A percentile compares a stretch with the other conserved stretches of the same genome.
Evolutionary conservation across 2,329 filamentous ascomycete species (phyloP).

Genomic region (Aspergillus pseudonomiae): DNA sequence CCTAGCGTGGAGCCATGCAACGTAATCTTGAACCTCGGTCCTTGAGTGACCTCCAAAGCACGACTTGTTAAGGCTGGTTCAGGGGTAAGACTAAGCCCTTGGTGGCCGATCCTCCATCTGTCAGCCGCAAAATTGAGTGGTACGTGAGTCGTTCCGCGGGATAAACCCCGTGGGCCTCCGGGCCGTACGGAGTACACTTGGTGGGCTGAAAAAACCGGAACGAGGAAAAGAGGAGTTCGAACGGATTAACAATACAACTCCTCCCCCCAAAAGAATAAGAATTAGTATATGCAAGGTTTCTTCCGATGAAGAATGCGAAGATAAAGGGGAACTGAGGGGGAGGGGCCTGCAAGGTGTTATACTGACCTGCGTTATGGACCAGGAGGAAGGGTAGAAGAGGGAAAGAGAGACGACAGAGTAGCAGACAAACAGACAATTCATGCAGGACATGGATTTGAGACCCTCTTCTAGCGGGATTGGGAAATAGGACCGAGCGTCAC

Average conservation of each 20-base stretch:
- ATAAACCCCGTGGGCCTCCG: conserved; percentile 1
- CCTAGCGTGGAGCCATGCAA: conserved; percentile 32
- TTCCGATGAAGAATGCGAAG: background rate
- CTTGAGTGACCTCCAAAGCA: conserved; percentile 10
- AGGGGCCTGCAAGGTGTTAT: background rate
- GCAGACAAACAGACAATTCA: background rate
- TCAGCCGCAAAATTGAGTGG: conserved; percentile 19
- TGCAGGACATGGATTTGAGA: background rate
- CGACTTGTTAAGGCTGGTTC: conserved; percentile 18
- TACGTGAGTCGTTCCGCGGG: conserved; percentile 11
- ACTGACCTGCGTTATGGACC: background rate
- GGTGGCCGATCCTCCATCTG: conserved; percentile 21
- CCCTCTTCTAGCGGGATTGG: conserved; percentile 12
- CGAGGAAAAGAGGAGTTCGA: background rate
- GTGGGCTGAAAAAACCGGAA: background rate
- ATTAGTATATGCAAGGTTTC: background rate
- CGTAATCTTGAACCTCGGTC: conserved; percentile 24
- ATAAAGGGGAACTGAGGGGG: background rate
- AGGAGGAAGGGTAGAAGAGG: background rate
- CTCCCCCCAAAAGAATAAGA: background rate
- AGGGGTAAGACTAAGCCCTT: conserved; percentile 20
- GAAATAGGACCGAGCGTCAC: conserved; percentile 22
- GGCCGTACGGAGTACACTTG: background rate
- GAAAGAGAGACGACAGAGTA: background rate
- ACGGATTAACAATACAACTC: background rate